Evolutionary conservation across 108 stramenopile species (phyloP).

Genomic region (Cylindrotheca fusiformis): DNA sequence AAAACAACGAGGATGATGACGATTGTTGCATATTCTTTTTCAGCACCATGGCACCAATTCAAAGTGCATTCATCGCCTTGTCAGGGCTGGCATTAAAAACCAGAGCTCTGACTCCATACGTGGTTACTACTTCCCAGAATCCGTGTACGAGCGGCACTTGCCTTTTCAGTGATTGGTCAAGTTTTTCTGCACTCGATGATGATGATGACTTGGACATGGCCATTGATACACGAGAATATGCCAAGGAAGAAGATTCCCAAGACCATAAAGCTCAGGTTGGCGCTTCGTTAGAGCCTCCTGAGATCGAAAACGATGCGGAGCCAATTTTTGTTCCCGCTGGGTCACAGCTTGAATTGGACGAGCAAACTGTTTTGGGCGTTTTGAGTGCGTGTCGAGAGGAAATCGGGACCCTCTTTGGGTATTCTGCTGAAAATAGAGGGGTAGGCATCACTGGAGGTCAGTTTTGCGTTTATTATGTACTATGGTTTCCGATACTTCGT

Average conservation of each 20-base stretch:
- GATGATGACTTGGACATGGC: conserved; percentile 51
- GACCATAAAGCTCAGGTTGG: conserved; percentile 70
- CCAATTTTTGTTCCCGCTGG: conserved; percentile 54
- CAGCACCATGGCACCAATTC: too few relatives aligned
- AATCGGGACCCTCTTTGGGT: conserved; percentile 91
- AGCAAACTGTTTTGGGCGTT: conserved; percentile 72
- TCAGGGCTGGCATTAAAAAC: too few relatives aligned
- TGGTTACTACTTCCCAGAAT: too few relatives aligned
- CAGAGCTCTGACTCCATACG: too few relatives aligned
- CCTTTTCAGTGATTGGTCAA: conserved; percentile 38
- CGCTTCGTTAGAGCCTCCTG: conserved; percentile 46
- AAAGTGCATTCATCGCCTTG: too few relatives aligned
- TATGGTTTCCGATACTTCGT: neutral
- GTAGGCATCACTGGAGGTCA: conserved; percentile 90
- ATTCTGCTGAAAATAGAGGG: conserved; percentile 86
- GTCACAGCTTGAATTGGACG: conserved; percentile 56
- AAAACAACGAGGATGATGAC: too few relatives aligned
- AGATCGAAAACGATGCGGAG: conserved; percentile 39
- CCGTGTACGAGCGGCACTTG: too few relatives aligned
- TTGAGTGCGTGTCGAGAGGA: conserved; percentile 75
- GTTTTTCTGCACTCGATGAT: conserved; percentile 44
- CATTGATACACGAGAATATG: conserved; percentile 46
- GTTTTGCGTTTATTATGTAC: neutral
- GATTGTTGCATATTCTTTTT: too few relatives aligned
- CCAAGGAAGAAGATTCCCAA: conserved; percentile 78